A percentile compares a stretch with the other conserved stretches of the same genome.
Conservation (phyloP, 495 filamentous ascomycete species). For the Choiromyces venosus region DNA sequence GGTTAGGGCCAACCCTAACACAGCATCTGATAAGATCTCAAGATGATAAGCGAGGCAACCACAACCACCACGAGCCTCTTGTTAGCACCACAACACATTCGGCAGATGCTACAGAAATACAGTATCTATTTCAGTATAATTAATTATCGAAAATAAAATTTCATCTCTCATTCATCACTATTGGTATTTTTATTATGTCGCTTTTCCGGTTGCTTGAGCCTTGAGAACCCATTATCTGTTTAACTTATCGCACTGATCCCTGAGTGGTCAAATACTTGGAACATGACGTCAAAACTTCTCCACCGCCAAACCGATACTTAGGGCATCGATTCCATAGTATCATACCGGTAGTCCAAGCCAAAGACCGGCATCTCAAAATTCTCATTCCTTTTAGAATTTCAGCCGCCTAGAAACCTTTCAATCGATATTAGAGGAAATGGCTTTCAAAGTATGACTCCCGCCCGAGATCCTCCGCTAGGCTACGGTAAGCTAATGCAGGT, state of each 20-base stretch:
- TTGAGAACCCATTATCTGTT: not conserved
- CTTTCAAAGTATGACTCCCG: not conserved
- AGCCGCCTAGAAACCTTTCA: not conserved
- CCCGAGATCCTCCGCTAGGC: not conserved
- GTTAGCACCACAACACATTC: not conserved
- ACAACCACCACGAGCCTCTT: not conserved
- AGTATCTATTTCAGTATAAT: not conserved
- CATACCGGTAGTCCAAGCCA: not conserved
- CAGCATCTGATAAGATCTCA: not conserved
- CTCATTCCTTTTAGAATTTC: not conserved
- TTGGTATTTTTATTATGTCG: not conserved
- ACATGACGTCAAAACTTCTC: not conserved
- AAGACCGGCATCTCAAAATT: not conserved
- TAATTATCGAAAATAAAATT: not conserved
- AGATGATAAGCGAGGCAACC: not conserved
- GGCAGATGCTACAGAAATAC: not conserved
- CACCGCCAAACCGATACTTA: not conserved
- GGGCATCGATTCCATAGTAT: not conserved
- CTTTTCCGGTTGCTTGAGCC: not conserved
- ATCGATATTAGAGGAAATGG: not conserved
- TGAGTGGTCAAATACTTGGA: not conserved
- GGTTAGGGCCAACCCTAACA: not conserved
- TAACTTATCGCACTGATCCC: not conserved
- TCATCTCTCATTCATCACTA: not conserved
- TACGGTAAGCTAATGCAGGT: not conserved